Conservation (phyloP, 2,329 filamentous ascomycete genomes). For the Cytospora paraplurivora region DNA sequence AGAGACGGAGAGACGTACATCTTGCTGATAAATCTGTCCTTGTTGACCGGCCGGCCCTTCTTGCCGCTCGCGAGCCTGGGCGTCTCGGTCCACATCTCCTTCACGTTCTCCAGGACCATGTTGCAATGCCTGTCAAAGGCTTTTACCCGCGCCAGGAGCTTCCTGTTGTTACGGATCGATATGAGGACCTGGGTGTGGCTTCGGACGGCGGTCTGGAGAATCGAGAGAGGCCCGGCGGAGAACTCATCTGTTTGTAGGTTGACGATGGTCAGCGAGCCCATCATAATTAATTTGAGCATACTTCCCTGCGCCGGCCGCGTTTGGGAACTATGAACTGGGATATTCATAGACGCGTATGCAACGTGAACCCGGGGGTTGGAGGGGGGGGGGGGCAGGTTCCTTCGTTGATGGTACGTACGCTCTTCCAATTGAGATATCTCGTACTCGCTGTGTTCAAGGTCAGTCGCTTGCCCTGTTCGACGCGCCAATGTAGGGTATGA, state of each 20-base stretch:
- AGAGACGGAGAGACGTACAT: constrained; percentile 62
- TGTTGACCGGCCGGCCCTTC: constrained; percentile 89
- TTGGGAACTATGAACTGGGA: not conserved
- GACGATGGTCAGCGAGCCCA: not conserved
- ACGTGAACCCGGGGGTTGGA: not conserved
- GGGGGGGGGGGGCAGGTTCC: not conserved
- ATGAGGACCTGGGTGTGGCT: constrained; percentile 95
- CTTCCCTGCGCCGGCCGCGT: not conserved
- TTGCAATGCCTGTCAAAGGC: constrained; percentile 99
- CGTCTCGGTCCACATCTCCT: constrained; percentile 99
- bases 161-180: constrained; percentile 97
- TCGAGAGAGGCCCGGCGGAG: constrained; percentile 66
- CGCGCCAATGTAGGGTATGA: constrained; percentile 18
- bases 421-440: constrained; percentile 71
- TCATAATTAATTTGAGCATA: not conserved
- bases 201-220: constrained; percentile 94
- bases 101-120: constrained; percentile 96
- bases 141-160: constrained; percentile 95
- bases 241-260: constrained; percentile 55
- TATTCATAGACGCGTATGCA: not conserved
- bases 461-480: constrained; percentile 7
- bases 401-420: constrained; percentile 13
- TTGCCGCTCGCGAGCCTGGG: constrained; percentile 80
- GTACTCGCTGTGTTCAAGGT: constrained; percentile 68
- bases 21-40: constrained; percentile 97